These are phyloP conservation scores for Jacaranda mimosifolia DNA, from an alignment of 257 asterid genomes.

Conservation along the genomic window DNA sequence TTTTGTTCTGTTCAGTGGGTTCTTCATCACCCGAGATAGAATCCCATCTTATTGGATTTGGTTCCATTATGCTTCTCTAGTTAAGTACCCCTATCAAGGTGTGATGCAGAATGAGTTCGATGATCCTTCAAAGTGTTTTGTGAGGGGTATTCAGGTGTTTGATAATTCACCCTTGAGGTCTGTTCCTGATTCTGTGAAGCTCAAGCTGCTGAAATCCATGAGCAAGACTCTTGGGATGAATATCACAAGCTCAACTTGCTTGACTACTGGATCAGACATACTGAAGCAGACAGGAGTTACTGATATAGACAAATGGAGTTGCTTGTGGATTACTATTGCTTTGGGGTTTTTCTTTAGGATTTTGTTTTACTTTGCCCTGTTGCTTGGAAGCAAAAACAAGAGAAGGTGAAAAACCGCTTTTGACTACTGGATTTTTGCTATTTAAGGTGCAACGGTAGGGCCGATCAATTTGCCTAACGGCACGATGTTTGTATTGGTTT, in stretches of 20 bases:
- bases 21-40: slow-evolving; percentile 57
- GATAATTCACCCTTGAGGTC: slow-evolving; percentile 53
- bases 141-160: slow-evolving; percentile 59
- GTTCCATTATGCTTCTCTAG: slow-evolving; percentile 66
- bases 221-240: slow-evolving; percentile 59
- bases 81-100: slow-evolving; percentile 68
- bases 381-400: slow-evolving; percentile 68
- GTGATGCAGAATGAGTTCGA: slow-evolving; percentile 70
- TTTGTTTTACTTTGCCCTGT: slow-evolving; percentile 59
- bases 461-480: no score
- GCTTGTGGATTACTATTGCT: slow-evolving; percentile 70
- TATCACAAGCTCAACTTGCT: slow-evolving; percentile 59
- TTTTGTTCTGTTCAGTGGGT: slow-evolving; percentile 62
- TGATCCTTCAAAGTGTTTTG: slow-evolving; percentile 56
- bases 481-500: no score
- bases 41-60: slow-evolving; percentile 65
- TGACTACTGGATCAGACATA: slow-evolving; percentile 56
- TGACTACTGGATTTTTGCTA: no score
- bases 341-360: slow-evolving; percentile 68
- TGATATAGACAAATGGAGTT: slow-evolving; percentile 61
- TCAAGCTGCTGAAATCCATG: slow-evolving; percentile 49
- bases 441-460: no score
- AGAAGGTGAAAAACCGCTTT: slow-evolving; percentile 41
- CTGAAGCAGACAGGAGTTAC: slow-evolving; percentile 59
- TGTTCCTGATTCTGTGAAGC: slow-evolving; percentile 49